phyloP scores from a whole-genome alignment of 352 stramenopile genomes.

The Globisporangium yorkense region DNA sequence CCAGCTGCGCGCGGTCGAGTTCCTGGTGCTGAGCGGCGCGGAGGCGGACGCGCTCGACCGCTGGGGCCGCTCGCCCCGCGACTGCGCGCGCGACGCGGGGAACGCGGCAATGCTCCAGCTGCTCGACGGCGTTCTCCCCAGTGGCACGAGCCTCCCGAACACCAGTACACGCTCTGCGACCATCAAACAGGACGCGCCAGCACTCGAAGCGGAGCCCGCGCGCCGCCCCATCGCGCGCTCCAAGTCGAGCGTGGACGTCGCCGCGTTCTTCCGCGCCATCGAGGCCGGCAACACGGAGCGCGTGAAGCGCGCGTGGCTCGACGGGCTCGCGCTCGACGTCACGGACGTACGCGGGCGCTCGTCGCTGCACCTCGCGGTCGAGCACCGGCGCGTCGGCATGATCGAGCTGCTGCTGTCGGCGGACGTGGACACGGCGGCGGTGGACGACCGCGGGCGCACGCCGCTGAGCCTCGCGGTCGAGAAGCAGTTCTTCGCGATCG shows the following conservation, averaged over 20 bases:
- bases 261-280: constrained; percentile 53
- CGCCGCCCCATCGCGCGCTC: constrained; percentile 16
- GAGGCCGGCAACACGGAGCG: constrained; percentile 60
- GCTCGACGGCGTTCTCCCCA: constrained; percentile 33
- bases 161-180: constrained; percentile 10
- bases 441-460: constrained; percentile 50
- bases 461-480: constrained; percentile 65
- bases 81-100: constrained; percentile 53
- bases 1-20: constrained; percentile 47
- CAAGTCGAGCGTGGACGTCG: constrained; percentile 31
- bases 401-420: constrained; percentile 75
- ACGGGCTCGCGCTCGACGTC: constrained; percentile 53
- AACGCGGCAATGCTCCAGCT: constrained; percentile 43
- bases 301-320: constrained; percentile 73
- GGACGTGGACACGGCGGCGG: constrained; percentile 47
- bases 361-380: constrained; percentile 73
- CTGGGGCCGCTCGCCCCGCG: constrained; percentile 62
- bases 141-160: constrained; percentile 8
- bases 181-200: background rate
- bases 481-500: constrained; percentile 43
- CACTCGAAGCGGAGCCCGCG: constrained; percentile 1
- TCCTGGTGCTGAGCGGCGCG: constrained; percentile 56
- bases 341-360: constrained; percentile 47
- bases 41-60: constrained; percentile 47
- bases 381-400: constrained; percentile 58